Evolutionary conservation across 1,284 basidiomycete genomes (phyloP).

Genomic region (Sporisorium reilianum): DNA sequence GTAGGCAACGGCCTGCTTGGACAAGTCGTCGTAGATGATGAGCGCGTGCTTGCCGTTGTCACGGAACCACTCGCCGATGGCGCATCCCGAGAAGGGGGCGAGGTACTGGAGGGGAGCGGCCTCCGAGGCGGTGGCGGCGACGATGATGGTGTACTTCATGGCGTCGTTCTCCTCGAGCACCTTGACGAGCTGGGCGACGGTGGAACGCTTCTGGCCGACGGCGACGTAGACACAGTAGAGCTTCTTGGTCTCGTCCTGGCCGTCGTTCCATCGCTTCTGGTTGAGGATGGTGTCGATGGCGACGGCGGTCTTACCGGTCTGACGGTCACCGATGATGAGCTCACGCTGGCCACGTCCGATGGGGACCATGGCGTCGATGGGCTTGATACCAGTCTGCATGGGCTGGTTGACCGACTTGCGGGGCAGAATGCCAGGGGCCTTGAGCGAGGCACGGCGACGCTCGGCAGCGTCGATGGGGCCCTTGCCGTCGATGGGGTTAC

Average conservation of each 20-base stretch:
- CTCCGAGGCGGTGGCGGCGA: conserved; percentile 98
- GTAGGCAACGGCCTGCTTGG: conserved; percentile 99
- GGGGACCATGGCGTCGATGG: conserved; percentile 99
- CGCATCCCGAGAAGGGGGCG: conserved; percentile 98
- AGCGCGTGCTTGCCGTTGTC: conserved; percentile 97
- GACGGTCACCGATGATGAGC: conserved; percentile 99
- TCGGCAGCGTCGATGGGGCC: conserved; percentile 92
- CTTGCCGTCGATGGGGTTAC: conserved; percentile 99
- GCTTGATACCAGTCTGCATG: conserved; percentile 99
- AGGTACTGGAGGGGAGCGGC: conserved; percentile 99
- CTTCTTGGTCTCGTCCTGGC: conserved; percentile 94
- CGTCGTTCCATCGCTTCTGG: conserved; percentile 99
- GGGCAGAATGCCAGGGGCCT: conserved; percentile 98
- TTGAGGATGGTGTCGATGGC: conserved; percentile 99
- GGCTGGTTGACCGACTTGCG: conserved; percentile 99
- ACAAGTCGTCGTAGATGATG: conserved; percentile 99
- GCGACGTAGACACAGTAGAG: conserved; percentile 99
- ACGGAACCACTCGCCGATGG: conserved; percentile 99
- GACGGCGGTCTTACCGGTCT: conserved; percentile 98
- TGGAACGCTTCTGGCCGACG: conserved; percentile 98
- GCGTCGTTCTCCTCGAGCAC: conserved; percentile 99
- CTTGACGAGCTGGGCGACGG: conserved; percentile 98
- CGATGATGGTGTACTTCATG: conserved; percentile 99
- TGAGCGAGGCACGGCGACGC: conserved; percentile 95
- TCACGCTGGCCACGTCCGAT: conserved; percentile 99